Base-by-base conservation (phyloP, 2,329 filamentous ascomycete genomes). In the Aspergillus ochraceus region DNA sequence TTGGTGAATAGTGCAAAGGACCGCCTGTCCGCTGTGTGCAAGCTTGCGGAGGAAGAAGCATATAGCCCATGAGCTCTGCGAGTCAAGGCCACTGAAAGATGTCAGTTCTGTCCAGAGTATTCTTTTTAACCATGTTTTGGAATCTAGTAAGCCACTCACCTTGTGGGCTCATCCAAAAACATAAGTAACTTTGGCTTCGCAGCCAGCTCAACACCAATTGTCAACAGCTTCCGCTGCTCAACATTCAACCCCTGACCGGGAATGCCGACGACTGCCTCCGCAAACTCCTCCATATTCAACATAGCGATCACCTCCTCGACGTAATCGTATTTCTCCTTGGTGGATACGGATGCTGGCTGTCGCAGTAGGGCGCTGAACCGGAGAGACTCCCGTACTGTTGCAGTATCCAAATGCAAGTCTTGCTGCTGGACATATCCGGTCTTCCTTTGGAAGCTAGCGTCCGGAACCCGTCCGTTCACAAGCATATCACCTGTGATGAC, bases 1-100 rank as follows among this genome's bases (percentile, higher is more conserved):
- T 74, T 97, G 93, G 74, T 97, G 93, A 61, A 97, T 96, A 0
- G 93, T 97, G 77, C 91, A 96, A 14, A 97, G 85, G 70, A 97
- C 89, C 24, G 93, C 92, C 74, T 95, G 91, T 10, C 93, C 93
- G 59, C 86, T 88, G 74, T 94, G 90, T 66, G 92, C 91, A 39
- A 97, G 81, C 77, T 94, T 96, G 75, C 94, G 88, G 45, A 97
- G 83, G 22, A 97, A 84, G 67, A 89, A 87, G 54, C 91, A 84
- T 70, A 97, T 96, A 63, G 91, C 89, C 91, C 91, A 97, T 1
- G 92, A 93, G 2, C 90, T 95, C 75, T 97, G 92, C 61, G 87
- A 91, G 74, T 97, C 93, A 6, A 97, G 86, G 79, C 93, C 93
- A 47, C 92, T 71, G 8, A 4, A 19, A n/a, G n/a, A 20, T 22